phyloP scores from a whole-genome alignment of 768 basidiomycete genomes.

The Phylloporus sp. region DNA sequence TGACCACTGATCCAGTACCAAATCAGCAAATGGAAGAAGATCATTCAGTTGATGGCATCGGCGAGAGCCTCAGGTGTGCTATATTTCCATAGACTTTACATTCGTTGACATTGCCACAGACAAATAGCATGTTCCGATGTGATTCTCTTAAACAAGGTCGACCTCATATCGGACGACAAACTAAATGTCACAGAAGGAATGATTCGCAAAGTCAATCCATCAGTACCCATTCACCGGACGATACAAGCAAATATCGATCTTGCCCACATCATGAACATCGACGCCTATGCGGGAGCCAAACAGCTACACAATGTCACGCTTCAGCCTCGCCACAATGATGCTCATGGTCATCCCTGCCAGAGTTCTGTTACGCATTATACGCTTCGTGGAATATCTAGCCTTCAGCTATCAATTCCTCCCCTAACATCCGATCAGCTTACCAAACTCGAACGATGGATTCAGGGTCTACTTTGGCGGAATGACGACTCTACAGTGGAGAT shows the following conservation, averaged over 20 bases:
- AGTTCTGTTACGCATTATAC: slow-evolving; percentile 53
- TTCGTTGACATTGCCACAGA: slow-evolving; percentile 37
- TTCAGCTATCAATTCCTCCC: slow-evolving; percentile 64
- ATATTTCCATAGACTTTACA: background rate
- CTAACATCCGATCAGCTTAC: slow-evolving; percentile 46
- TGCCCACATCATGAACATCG: slow-evolving; percentile 68
- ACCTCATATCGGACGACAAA: slow-evolving; percentile 52
- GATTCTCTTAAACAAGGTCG: slow-evolving; percentile 87
- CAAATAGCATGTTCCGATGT: slow-evolving; percentile 94
- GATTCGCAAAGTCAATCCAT: slow-evolving; percentile 76
- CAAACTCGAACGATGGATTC: slow-evolving; percentile 74
- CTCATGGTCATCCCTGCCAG: slow-evolving; percentile 29
- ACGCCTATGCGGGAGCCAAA: slow-evolving; percentile 61
- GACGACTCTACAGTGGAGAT: slow-evolving; percentile 39
- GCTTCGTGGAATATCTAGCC: slow-evolving; percentile 75
- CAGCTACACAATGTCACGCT: slow-evolving; percentile 22
- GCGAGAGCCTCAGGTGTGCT: slow-evolving; percentile 73
- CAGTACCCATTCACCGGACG: slow-evolving; percentile 69
- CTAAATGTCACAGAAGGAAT: slow-evolving; percentile 49
- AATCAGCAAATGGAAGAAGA: slow-evolving; percentile 84
- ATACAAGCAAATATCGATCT: slow-evolving; percentile 70
- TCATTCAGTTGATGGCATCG: slow-evolving; percentile 54
- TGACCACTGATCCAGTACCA: slow-evolving; percentile 1
- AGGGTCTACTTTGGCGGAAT: slow-evolving; percentile 77
- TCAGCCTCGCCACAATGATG: slow-evolving; percentile 31